Evolutionary conservation across 1,139 yeast species (phyloP).

Genomic region (Kurtzmaniella quercitrusa): DNA sequence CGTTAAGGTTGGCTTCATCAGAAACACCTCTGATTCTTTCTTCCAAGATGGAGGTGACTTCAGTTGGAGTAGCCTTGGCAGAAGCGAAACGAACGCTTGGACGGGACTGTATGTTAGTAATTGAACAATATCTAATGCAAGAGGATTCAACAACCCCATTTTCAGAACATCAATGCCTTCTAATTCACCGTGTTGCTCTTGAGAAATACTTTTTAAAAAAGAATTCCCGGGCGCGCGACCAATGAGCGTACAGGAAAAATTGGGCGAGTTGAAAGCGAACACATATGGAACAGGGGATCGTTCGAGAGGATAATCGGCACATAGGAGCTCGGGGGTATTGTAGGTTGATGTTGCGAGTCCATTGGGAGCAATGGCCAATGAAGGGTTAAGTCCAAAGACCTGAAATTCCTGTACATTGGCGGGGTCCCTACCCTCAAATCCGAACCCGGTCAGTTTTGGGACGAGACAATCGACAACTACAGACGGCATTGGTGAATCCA

Average conservation of each 20-base stretch:
- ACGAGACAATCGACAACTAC: neutral
- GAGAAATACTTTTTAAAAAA: too few species aligned
- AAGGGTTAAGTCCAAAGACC: too few species aligned
- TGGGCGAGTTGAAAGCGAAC: too few species aligned
- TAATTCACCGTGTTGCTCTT: too few species aligned
- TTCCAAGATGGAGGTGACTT: constrained; percentile 97
- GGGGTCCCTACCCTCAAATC: neutral
- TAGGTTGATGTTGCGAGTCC: too few species aligned
- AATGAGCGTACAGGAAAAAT: constrained; percentile 1
- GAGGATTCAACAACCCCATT: too few species aligned
- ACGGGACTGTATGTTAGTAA: constrained; percentile 58
- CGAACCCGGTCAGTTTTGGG: neutral
- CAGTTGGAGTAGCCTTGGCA: constrained; percentile 98
- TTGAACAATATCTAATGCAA: too few species aligned
- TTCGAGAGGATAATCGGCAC: too few species aligned
- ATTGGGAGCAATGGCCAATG: neutral
- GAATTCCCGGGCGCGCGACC: neutral
- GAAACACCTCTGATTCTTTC: constrained; percentile 99
- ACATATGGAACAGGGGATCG: too few species aligned
- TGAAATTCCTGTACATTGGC: neutral
- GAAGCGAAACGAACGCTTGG: constrained; percentile 83
- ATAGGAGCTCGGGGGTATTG: too few species aligned
- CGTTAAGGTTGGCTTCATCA: constrained; percentile 95
- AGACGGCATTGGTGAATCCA: too few species aligned
- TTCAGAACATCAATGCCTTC: too few species aligned